Evolutionary conservation across 2,329 filamentous ascomycete species (phyloP).

Genomic region (Calonectria multiphialidica): DNA sequence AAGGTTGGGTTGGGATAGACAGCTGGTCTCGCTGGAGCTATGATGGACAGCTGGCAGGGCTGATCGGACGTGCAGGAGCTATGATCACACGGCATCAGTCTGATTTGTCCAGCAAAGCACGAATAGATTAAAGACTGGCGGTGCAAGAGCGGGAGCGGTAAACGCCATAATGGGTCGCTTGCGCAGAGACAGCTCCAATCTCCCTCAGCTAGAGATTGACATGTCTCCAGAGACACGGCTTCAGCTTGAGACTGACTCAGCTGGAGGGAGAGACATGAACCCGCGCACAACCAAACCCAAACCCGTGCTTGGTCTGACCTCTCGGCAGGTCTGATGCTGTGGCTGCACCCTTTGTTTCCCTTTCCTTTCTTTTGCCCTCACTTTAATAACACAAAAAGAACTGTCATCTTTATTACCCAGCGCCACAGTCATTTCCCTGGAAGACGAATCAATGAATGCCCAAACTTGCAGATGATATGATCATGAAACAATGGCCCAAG

Average conservation of each 20-base stretch:
- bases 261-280: not conserved
- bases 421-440: not conserved
- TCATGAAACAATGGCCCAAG: slow-evolving; percentile 11
- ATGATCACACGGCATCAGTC: not conserved
- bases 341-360: not conserved
- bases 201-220: not conserved
- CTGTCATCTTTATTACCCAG: too few relatives aligned
- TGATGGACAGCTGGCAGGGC: not conserved
- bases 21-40: not conserved
- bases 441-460: not conserved
- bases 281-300: not conserved
- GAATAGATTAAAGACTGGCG: not conserved
- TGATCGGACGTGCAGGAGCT: slow-evolving; percentile 9
- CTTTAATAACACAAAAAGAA: not conserved
- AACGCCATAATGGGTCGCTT: not conserved
- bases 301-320: not conserved
- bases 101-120: slow-evolving; percentile 23
- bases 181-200: not conserved
- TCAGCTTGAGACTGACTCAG: not conserved
- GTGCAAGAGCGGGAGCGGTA: not conserved
- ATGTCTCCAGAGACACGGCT: not conserved
- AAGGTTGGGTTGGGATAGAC: not conserved
- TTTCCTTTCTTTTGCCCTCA: not conserved
- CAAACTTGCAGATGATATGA: not conserved
- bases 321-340: not conserved